Evolutionary conservation across 2,329 filamentous ascomycete species (phyloP), one percentile per base, ranked within the genome.

Genomic region (Beauveria caledonica): DNA sequence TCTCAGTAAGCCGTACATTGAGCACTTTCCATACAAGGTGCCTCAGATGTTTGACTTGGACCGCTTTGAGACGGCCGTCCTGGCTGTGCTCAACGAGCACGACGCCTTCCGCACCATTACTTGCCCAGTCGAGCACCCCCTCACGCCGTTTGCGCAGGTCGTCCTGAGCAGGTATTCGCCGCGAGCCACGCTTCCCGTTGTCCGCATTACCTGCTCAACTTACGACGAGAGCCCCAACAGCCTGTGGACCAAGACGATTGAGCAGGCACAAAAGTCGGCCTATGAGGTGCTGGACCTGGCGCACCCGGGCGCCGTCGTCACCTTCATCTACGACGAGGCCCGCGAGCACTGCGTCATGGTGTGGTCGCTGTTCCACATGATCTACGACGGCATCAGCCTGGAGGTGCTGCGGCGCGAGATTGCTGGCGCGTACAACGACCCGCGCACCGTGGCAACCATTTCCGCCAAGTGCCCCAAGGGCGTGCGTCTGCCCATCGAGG

Each of bases 301-400:
- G 19, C 44, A 52, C 7, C 61, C 58, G 3, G 58, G 57, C 27
- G 53, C 58, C 51, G 51, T 60, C 21, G 40, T 60, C 21, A 51
- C 61, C 7, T 62, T 53, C 8, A 25, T 62, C 29, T 62, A 58
- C 57, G 60, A 60, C 25, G 50, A 56, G 10, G 21, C 25, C 5
- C 50, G 52, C 11, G 45, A 44, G 49, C 61, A 58, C 40, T 62
- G 61, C 46, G 61, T 67, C 3, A 71, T 69, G 65, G 68, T 72
- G 1, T 59, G 73, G 1, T 66, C 71, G 21, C 67, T 73, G 63
- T 73, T 73, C 62, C 73, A 73, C 60, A 71, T 70, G 63, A 66
- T 73, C 54, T 62, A 62, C 40, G 61, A 62, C 52, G 61, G 61
- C 51, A 52, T 58, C 40, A 53, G 33, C n/a, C 44, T 62, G 23